Base-by-base conservation (phyloP, 2,329 filamentous ascomycete species). In the Setomelanomma holmii region DNA sequence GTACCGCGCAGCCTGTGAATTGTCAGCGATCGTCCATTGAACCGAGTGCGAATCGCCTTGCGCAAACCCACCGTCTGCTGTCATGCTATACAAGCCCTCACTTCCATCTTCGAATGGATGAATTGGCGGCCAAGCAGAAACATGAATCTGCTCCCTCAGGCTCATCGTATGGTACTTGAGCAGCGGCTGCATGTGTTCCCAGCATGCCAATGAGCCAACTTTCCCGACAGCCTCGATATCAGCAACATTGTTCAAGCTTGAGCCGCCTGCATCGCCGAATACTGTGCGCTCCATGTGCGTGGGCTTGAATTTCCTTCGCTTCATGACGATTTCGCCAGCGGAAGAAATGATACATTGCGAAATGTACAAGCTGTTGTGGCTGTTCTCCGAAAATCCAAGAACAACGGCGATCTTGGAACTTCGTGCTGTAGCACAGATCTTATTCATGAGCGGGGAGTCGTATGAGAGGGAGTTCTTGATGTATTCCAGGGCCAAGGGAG, bases 201-300 rank as follows among this genome's bases (percentile, higher is more conserved):
- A 77, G 50, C 76, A 77, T 10, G 61, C 58, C 6, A 78, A 60
- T 3, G 66, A 58, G 1, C 76, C 55, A 0, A 68, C 53, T 16
- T 58, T 66, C 0, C 74, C 74, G 5, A 73, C 63, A 1, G 63
- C 64, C 6, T 67, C 60, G 7, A 67, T 40, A 2, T 67, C 55
- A 0, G 68, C 72, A 2, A 77, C 75, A 38, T 75, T 74, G 7
- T 66, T 54, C 5, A 78, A 53, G 49, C 67, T 68, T 2, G 60
- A 47, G 0, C 69, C 75, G 4, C 65, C 67, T 0, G 67, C 76
- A 40, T 78, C 75, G 3, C 77, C 76, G 41, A 76, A 79, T 14
- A 78, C 64, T 0, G 76, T 77, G 5, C 76, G 67, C 54, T 78
- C 76, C 72, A 78, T 75, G 44, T 78, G 76, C 3, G 76, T 78